These are phyloP conservation scores for Alliaria petiolata DNA, from an alignment of 345 rosid species.

Conservation along the genomic window DNA sequence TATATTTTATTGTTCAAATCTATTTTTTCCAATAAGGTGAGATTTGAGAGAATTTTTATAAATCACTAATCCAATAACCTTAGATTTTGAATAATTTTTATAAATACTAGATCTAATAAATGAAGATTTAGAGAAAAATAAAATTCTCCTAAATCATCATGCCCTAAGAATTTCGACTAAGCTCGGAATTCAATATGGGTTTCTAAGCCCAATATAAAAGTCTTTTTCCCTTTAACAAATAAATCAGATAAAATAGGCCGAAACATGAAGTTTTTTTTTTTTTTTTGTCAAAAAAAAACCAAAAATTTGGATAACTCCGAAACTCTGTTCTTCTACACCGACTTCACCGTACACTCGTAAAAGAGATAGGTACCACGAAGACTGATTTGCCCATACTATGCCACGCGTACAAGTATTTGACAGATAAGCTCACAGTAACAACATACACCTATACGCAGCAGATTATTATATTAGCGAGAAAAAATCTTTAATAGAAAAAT, in stretches of 20 bases:
- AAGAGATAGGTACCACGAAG: not conserved
- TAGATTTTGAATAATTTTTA: no score
- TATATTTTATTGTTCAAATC: no score
- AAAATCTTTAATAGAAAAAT: not conserved
- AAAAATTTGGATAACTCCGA: constrained; percentile 6
- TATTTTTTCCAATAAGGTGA: no score
- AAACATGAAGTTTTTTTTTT: not conserved
- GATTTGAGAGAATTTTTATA: no score
- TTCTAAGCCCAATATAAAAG: not conserved
- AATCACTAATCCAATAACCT: no score
- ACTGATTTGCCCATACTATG: not conserved
- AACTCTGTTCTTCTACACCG: not conserved
- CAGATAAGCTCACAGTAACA: not conserved
- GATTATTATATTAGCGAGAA: not conserved
- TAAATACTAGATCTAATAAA: no score
- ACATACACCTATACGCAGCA: not conserved
- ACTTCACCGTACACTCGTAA: not conserved
- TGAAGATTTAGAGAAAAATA: no score
- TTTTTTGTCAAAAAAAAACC: no score
- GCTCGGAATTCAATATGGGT: not conserved
- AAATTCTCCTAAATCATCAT: no score
- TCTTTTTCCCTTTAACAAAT: not conserved
- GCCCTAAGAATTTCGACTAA: no score
- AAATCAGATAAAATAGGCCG: not conserved
- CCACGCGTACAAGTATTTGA: not conserved